These are phyloP conservation scores for Geotrichum carabidarum DNA, from an alignment of 1,139 yeast genomes.

Conservation along the genomic window DNA sequence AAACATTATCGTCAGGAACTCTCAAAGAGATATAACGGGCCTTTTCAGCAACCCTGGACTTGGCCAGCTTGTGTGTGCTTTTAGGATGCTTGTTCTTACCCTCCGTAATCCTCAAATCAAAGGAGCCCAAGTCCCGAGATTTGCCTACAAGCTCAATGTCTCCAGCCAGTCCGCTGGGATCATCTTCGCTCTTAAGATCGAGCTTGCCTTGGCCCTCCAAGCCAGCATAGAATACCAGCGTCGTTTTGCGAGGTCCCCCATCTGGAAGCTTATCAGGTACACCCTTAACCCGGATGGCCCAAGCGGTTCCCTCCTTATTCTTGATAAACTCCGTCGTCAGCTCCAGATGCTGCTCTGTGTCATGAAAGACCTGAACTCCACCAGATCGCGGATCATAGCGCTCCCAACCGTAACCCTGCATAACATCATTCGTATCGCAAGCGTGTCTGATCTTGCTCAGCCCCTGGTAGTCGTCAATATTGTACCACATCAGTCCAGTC, in stretches of 20 bases:
- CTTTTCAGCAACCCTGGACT: conserved; percentile 36
- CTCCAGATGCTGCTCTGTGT: conserved; percentile 56
- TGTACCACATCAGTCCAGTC: conserved; percentile 89
- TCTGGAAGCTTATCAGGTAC: conserved; percentile 45
- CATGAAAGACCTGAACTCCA: conserved; percentile 73
- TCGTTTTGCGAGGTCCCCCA: conserved; percentile 35
- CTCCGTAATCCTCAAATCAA: conserved; percentile 32
- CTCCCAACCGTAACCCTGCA: conserved; percentile 80
- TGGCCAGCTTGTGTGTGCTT: conserved; percentile 29
- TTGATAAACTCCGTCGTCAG: conserved; percentile 73
- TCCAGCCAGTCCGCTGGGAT: conserved; percentile 32
- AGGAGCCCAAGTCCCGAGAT: conserved; percentile 37
- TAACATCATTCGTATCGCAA: conserved; percentile 69
- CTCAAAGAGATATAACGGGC: conserved; percentile 66
- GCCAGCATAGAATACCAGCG: conserved; percentile 75
- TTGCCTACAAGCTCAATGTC: conserved; percentile 34
- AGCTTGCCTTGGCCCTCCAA: conserved; percentile 51
- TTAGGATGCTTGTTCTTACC: conserved; percentile 34
- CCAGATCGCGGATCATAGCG: conserved; percentile 82
- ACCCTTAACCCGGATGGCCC: conserved; percentile 72
- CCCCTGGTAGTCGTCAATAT: conserved; percentile 55
- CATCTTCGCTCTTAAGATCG: conserved; percentile 28
- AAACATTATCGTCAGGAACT: conserved; percentile 67
- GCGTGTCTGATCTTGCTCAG: conserved; percentile 66
- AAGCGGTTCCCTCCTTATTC: conserved; percentile 54